Base-by-base conservation (phyloP, 495 filamentous ascomycete genomes). In the Massariosphaeria phaeospora region DNA sequence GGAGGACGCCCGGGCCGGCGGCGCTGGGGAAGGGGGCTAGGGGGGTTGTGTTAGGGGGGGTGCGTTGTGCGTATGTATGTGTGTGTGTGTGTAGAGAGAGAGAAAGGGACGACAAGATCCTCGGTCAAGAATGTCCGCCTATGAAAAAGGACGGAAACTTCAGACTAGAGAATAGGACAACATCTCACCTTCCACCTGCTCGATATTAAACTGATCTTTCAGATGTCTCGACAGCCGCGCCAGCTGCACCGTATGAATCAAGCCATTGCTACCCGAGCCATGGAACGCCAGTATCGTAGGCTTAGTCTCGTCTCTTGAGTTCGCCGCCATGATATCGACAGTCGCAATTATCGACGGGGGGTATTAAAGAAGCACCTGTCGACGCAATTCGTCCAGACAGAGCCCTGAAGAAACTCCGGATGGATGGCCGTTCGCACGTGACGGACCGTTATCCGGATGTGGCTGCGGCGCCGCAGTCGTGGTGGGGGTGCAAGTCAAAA, bases 211-310 rank as follows among this genome's bases (percentile, higher is more conserved):
- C 13, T 48, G 25, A 9, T 43, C 42, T 38, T 48, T 48, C 27
- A 63, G 29, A 8, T 58, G 44, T 8, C 55, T 18, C 1, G 18
- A 13, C 18, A 63, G 17, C 0, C 59, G 48, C 4, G 56, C 49
- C 12, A 64, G 23, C 30, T 64, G 61, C 17, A 64, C 51, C 3
- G 36, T 51, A 27, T 59, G 55, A 7, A 59, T 45, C 27, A 31
- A 52, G 29, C 25, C 46, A 41, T 55, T 64, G 11, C 30, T 34
- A 7, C 61, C 61, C 3, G 50, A 52, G 45, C 61, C 61, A 31
- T 64, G 61, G 56, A 64, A 59, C 4, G 48, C 33, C 18, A 64
- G 56, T 7, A 64, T 1, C 2, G 49, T 56, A 4, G 55, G 55
- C 23, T 60, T 64, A 15, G 20, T 12, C n/a, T n/a, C n/a, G n/a